Percentiles rank a stretch among this genome's conserved stretches.
Evolutionary conservation across 345 rosid genomes (phyloP).

Genomic region (Mercurialis annua): DNA sequence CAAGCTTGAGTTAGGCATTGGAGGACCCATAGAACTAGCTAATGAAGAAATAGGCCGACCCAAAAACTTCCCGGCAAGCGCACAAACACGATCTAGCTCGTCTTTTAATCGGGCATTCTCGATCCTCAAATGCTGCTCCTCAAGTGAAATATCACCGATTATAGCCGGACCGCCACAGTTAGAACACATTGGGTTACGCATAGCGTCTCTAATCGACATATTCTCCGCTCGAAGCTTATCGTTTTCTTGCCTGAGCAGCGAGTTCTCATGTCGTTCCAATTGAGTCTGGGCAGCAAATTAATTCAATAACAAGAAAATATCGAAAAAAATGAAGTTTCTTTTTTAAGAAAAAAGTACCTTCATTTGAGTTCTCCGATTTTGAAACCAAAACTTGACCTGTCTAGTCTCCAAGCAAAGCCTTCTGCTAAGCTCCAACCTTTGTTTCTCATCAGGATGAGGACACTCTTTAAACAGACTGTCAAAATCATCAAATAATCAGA

Average conservation of each 20-base stretch:
- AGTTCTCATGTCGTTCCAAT: slow-evolving; percentile 85
- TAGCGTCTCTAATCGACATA: slow-evolving; percentile 83
- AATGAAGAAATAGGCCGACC: slow-evolving; percentile 69
- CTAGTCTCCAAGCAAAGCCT: slow-evolving; percentile 82
- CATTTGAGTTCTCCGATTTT: slow-evolving; percentile 96
- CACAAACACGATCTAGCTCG: slow-evolving; percentile 79
- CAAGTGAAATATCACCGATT: slow-evolving; percentile 70
- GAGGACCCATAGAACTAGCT: slow-evolving; percentile 33
- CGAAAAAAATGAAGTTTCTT: neutral
- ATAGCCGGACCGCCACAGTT: slow-evolving; percentile 92
- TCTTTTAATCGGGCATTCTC: slow-evolving; percentile 87
- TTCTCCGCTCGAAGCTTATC: slow-evolving; percentile 88
- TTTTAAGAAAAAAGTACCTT: slow-evolving; percentile 42
- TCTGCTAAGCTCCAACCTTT: slow-evolving; percentile 70
- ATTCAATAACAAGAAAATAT: neutral
- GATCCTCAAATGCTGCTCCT: slow-evolving; percentile 83
- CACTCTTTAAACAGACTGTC: slow-evolving; percentile 77
- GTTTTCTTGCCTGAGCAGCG: slow-evolving; percentile 75
- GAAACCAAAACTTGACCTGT: slow-evolving; percentile 98
- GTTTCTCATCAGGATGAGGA: slow-evolving; percentile 97
- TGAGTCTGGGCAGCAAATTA: slow-evolving; percentile 55
- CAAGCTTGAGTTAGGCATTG: slow-evolving; percentile 63
- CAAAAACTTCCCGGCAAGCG: slow-evolving; percentile 82
- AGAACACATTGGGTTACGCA: slow-evolving; percentile 84
- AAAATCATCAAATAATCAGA: neutral